Percentiles rank a stretch among this genome's conserved stretches.
Evolutionary conservation across 2,329 filamentous ascomycete genomes (phyloP).

Genomic region (Raffaelea albimanens): DNA sequence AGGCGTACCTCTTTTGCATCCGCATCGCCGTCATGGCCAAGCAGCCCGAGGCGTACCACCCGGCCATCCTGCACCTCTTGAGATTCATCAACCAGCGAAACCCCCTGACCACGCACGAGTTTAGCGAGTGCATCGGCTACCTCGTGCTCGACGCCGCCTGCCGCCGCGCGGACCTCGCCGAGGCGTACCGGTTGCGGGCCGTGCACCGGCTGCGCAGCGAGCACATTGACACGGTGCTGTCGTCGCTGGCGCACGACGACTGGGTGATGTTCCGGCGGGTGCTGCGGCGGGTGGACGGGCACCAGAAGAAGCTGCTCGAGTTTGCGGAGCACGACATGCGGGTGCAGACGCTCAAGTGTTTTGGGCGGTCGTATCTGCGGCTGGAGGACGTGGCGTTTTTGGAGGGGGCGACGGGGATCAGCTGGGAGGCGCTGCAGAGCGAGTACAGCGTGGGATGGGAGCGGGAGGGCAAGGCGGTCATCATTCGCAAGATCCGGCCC

Average conservation of each 20-base stretch:
- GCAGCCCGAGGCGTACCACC: constrained; percentile 82
- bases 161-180: constrained; percentile 62
- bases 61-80: constrained; percentile 73
- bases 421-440: constrained; percentile 63
- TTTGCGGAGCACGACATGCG: constrained; percentile 69
- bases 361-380: constrained; percentile 71
- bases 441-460: constrained; percentile 78
- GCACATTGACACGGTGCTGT: constrained; percentile 60
- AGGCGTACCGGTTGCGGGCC: constrained; percentile 60
- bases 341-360: constrained; percentile 72
- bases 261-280: constrained; percentile 70
- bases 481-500: constrained; percentile 50
- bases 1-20: constrained; percentile 86
- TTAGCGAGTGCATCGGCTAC: constrained; percentile 72
- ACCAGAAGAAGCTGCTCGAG: constrained; percentile 70
- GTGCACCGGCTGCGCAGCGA: constrained; percentile 53
- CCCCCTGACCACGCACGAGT: constrained; percentile 61
- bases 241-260: constrained; percentile 68
- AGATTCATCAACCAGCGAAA: constrained; percentile 57
- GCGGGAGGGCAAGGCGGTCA: constrained; percentile 58
- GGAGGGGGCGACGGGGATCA: constrained; percentile 55
- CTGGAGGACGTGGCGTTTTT: constrained; percentile 56
- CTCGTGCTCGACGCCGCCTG: constrained; percentile 83
- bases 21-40: constrained; percentile 71
- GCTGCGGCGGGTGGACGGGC: constrained; percentile 64